Evolutionary conservation across 2,329 filamentous ascomycete genomes (phyloP), one percentile per base, ranked within the genome.

Genomic region (Cryphonectria parasitica): DNA sequence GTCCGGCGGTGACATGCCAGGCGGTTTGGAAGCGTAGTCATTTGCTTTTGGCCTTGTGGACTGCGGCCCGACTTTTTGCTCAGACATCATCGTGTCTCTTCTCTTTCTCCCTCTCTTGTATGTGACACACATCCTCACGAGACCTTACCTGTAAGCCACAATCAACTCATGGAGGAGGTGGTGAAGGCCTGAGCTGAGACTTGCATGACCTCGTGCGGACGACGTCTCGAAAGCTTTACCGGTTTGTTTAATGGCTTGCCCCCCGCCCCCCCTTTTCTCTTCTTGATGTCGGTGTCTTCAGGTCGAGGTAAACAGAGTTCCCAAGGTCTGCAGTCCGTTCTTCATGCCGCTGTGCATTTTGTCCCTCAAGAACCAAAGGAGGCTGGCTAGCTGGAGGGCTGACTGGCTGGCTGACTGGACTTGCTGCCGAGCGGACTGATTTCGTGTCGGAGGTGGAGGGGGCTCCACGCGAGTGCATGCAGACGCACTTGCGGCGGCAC

Each of bases 1-100:
- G n/a, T 58, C 43, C 36, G 66, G 66, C 52, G 36, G 22, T 61
- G 66, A 68, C 58, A 61, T 61, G 22, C 6, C 58, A n/a, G 31
- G 17, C 34, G 34, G 34, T 36, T 34, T 58, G 15, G 36, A 31
- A 15, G 31, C 19, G 19, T 39, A 39, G n/a, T 45, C 34, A 64
- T 10, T 11, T 49, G 19, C 22, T 31, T 39, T 39, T 43, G 61
- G 39, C 39, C 39, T 31, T 45, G 39, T n/a, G 45, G 61, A 13
- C 61, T 64, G 61, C 61, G n/a, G 61, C 61, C 61, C 7, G 58
- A 2, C 2, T 45, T 15, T 34, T 19, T 60, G 31, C 19, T 22
- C 31, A 60, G 58, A 15, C 31, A 19, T 11, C 34, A 8, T 39
- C 28, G 45, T 22, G 19, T 10, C 36, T 10, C 34, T 34, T 34